Conservation (phyloP, 495 filamentous ascomycete genomes). For the Aspergillus indologenus region DNA sequence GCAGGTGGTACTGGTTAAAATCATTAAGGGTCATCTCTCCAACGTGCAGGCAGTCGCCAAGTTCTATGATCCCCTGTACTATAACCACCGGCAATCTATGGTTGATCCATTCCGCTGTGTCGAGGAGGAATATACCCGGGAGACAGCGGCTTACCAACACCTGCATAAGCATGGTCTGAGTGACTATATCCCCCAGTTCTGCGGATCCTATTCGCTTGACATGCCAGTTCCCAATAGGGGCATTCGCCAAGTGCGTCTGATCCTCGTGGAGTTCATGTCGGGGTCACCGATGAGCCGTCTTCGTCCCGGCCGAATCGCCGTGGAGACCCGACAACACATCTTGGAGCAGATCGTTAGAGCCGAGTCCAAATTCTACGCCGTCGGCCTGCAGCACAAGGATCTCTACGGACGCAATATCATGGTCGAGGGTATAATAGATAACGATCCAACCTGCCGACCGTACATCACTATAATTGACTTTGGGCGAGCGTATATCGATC, state of each 20-base stretch:
- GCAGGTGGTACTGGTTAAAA: conserved; percentile 3
- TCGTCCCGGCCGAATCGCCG: background rate
- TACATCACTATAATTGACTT: conserved; percentile 2
- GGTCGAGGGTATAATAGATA: background rate
- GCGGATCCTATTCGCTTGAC: conserved; percentile 4
- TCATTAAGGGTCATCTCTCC: background rate
- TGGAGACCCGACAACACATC: background rate
- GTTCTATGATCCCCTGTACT: conserved; percentile 7
- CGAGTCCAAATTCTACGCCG: conserved; percentile 6
- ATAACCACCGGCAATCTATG: background rate
- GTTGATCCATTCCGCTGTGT: conserved; percentile 3
- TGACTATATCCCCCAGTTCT: background rate
- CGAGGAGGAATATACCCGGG: conserved; percentile 1
- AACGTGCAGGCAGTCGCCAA: background rate
- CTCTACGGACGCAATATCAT: background rate
- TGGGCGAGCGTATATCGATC: background rate
- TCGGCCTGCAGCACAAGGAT: conserved; percentile 1
- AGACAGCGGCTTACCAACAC: conserved; percentile 2
- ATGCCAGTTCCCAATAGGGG: background rate
- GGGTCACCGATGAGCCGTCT: background rate
- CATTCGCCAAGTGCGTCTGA: conserved; percentile 1
- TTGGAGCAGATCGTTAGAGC: conserved; percentile 1
- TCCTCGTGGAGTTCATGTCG: background rate
- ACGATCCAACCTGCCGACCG: background rate
- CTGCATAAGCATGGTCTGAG: background rate